Percentiles rank a stretch among this genome's conserved stretches.
Conservation (phyloP, 75 land plant species). For the Sequoia sempervirens region DNA sequence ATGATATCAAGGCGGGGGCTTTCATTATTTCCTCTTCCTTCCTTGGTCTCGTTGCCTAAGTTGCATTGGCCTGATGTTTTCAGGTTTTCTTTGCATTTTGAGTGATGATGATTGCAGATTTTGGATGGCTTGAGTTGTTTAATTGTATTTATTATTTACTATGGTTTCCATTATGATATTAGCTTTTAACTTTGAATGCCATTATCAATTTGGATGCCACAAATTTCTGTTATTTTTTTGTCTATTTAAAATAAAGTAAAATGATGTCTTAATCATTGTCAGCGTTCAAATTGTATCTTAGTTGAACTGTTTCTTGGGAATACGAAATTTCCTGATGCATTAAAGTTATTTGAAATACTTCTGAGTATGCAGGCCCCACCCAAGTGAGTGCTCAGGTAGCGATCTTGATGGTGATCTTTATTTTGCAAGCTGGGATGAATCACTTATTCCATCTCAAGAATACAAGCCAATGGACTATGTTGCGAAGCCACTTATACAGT, state of each 20-base stretch:
- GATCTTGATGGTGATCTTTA: constrained; percentile 93
- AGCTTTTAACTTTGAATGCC: background rate
- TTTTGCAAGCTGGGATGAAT: constrained; percentile 78
- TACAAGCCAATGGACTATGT: constrained; percentile 76
- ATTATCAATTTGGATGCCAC: background rate
- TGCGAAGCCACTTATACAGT: constrained; percentile 33
- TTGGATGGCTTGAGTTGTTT: background rate
- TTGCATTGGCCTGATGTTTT: background rate
- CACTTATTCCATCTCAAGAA: constrained; percentile 46
- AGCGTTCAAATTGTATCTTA: background rate
- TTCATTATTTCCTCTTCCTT: background rate
- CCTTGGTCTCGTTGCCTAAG: background rate
- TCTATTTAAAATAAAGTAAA: background rate
- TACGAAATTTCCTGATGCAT: background rate
- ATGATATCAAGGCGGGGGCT: too few species aligned
- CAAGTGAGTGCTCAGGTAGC: constrained; percentile 95
- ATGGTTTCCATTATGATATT: background rate
- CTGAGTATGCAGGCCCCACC: constrained; percentile 68
- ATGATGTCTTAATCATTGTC: background rate
- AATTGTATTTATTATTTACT: background rate
- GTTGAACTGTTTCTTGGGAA: background rate
- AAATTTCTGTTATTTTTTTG: background rate
- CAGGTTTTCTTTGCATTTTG: background rate
- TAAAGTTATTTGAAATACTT: background rate
- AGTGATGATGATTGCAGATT: background rate